Percentiles rank a stretch among this genome's conserved stretches.
These are phyloP conservation scores for Beauveria bassiana DNA, from an alignment of 2,329 filamentous ascomycete species.

Conservation along the genomic window DNA sequence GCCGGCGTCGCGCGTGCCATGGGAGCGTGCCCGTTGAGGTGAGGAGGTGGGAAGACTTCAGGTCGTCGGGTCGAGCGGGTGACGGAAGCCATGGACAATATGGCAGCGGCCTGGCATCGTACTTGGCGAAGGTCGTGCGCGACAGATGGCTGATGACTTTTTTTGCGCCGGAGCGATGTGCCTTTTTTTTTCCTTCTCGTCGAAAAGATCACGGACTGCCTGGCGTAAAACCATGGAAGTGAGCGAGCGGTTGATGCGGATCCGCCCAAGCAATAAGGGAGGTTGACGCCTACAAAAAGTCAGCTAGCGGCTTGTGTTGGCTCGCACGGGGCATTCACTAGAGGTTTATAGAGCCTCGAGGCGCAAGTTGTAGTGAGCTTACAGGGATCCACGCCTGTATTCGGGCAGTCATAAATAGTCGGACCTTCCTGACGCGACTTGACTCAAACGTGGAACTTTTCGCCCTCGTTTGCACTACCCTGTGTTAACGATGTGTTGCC, in stretches of 20 bases:
- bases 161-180: background rate
- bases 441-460: background rate
- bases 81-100: slow-evolving; percentile 41
- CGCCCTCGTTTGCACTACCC: background rate
- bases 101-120: slow-evolving; percentile 30
- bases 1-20: slow-evolving; percentile 23
- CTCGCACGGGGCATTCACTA: background rate
- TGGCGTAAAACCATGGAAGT: background rate
- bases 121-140: slow-evolving; percentile 14
- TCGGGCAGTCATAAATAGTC: too few relatives aligned
- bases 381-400: background rate
- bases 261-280: background rate
- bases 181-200: background rate
- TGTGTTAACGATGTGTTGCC: background rate
- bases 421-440: background rate
- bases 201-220: background rate
- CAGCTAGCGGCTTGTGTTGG: background rate
- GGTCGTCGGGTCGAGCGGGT: slow-evolving; percentile 43
- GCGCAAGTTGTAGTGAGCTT: background rate
- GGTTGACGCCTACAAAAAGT: background rate
- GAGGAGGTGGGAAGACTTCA: slow-evolving; percentile 36
- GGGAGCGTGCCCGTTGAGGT: slow-evolving; percentile 20
- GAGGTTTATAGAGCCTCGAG: background rate
- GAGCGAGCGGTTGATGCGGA: slow-evolving; percentile 4
- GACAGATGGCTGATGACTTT: background rate